These are phyloP conservation scores for Protomyces lactucae-debilis DNA, from an alignment of 1,139 yeast species.

Conservation along the genomic window DNA sequence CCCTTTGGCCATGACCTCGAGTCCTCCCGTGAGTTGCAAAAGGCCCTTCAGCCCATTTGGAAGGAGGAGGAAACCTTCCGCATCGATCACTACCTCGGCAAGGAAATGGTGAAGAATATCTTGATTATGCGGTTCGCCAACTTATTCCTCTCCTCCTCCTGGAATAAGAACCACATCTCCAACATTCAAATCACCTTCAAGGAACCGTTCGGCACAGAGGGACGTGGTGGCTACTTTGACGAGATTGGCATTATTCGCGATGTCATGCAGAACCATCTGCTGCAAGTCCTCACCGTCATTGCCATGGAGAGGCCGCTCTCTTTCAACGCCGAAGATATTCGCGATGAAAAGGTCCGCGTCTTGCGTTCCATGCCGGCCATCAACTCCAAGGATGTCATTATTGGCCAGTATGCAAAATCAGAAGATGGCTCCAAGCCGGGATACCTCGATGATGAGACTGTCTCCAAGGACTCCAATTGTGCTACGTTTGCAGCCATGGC, in stretches of 20 bases:
- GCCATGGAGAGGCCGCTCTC: slow-evolving; percentile 95
- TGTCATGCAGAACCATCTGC: slow-evolving; percentile 94
- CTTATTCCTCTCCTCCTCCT: slow-evolving; percentile 72
- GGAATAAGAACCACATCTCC: slow-evolving; percentile 76
- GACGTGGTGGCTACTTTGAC: slow-evolving; percentile 98
- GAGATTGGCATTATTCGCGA: slow-evolving; percentile 93
- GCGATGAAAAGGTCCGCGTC: slow-evolving; percentile 94
- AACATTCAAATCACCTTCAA: slow-evolving; percentile 85
- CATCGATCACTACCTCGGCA: slow-evolving; percentile 95
- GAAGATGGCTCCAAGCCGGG: slow-evolving; percentile 86
- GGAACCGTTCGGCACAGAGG: slow-evolving; percentile 97
- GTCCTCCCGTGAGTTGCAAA: slow-evolving; percentile 71
- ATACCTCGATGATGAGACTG: slow-evolving; percentile 91
- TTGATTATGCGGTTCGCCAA: slow-evolving; percentile 86
- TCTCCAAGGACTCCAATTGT: slow-evolving; percentile 70
- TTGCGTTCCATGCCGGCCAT: slow-evolving; percentile 74
- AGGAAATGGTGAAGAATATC: slow-evolving; percentile 94
- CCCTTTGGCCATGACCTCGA: slow-evolving; percentile 94
- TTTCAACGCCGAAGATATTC: slow-evolving; percentile 83
- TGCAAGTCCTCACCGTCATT: slow-evolving; percentile 83
- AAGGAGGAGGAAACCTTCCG: slow-evolving; percentile 86
- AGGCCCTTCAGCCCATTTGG: slow-evolving; percentile 75
- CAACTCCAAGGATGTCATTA: slow-evolving; percentile 58
- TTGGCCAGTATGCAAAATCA: slow-evolving; percentile 84
- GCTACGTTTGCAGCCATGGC: slow-evolving; percentile 89